A percentile compares a stretch with the other conserved stretches of the same genome.
Evolutionary conservation across 2,329 filamentous ascomycete species (phyloP).

Genomic region (Endoconidiophora polonica): DNA sequence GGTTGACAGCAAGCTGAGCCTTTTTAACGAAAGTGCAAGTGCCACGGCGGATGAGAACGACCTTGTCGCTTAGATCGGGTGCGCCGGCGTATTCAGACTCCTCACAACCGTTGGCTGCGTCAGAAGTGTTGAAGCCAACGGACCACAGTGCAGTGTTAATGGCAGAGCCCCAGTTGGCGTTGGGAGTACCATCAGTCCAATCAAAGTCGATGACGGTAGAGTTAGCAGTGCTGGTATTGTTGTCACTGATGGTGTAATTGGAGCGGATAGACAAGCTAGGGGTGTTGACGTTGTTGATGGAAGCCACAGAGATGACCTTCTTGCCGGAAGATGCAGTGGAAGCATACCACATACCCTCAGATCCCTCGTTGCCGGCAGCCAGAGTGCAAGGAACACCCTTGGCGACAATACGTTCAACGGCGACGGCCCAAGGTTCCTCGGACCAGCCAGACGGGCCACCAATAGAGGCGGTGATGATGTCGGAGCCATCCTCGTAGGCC

Average conservation of each 20-base stretch:
- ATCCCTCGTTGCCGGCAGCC: conserved; percentile 35
- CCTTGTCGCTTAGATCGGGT: conserved; percentile 37
- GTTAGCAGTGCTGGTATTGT: conserved; percentile 15
- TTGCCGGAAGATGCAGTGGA: conserved; percentile 31
- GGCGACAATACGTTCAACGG: conserved; percentile 34
- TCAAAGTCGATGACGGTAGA: conserved; percentile 24
- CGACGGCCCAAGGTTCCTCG: conserved; percentile 33
- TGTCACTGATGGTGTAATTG: conserved; percentile 22
- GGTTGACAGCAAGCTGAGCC: conserved; percentile 32
- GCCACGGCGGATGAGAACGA: conserved; percentile 44
- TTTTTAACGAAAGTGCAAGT: conserved; percentile 39
- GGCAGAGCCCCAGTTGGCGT: conserved; percentile 23
- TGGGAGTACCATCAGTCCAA: conserved; percentile 26
- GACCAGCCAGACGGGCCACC: conserved; percentile 35
- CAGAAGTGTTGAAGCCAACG: conserved; percentile 30
- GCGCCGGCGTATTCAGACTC: conserved; percentile 31
- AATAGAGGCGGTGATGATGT: conserved; percentile 40
- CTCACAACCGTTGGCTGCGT: conserved; percentile 33
- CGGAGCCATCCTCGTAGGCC: conserved; percentile 40
- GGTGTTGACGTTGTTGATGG: conserved; percentile 30
- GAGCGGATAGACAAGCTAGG: conserved; percentile 27
- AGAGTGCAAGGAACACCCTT: conserved; percentile 35
- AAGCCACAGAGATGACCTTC: conserved; percentile 31
- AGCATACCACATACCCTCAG: conserved; percentile 29
- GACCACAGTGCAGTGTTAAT: conserved; percentile 34